Percentiles rank a stretch among this genome's conserved stretches.
Conservation (phyloP, 2,329 filamentous ascomycete genomes). For the Drechmeria coniospora region DNA sequence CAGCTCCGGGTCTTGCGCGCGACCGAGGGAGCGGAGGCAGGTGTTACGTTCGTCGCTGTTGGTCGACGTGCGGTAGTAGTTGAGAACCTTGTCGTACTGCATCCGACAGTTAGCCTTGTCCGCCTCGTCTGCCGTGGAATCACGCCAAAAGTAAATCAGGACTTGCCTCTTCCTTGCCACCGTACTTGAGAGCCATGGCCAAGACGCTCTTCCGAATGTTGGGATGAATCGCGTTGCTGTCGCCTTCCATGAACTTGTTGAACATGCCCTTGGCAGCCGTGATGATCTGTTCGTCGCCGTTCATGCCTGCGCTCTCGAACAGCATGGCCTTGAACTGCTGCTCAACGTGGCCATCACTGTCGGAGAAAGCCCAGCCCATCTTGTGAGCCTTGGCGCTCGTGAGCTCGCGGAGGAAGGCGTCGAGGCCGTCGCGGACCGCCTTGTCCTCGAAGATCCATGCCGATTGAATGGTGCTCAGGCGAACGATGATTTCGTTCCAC, state of each 20-base stretch:
- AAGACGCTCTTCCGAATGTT: constrained; percentile 84
- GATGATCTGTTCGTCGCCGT: constrained; percentile 65
- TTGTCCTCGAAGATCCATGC: constrained; percentile 73
- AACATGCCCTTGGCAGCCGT: constrained; percentile 83
- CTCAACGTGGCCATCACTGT: constrained; percentile 72
- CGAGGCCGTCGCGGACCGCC: constrained; percentile 56
- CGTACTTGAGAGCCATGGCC: constrained; percentile 67
- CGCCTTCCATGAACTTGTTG: constrained; percentile 63
- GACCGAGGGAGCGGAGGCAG: constrained; percentile 68
- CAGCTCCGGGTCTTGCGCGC: constrained; percentile 60
- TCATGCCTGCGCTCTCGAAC: constrained; percentile 69
- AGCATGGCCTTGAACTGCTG: constrained; percentile 91
- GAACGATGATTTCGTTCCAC: constrained; percentile 80
- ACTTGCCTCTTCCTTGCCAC: constrained; percentile 63
- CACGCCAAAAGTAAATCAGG: not conserved
- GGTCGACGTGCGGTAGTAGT: constrained; percentile 59
- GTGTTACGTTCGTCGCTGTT: constrained; percentile 77
- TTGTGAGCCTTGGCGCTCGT: constrained; percentile 68
- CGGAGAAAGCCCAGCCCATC: constrained; percentile 76
- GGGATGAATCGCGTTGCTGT: constrained; percentile 71
- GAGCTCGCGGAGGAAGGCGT: constrained; percentile 68
- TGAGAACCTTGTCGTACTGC: constrained; percentile 60
- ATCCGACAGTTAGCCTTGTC: not conserved
- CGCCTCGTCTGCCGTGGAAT: not conserved
- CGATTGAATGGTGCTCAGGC: constrained; percentile 61